Percentiles rank a stretch among this genome's conserved stretches.
phyloP scores from a whole-genome alignment of 2,329 filamentous ascomycete species.

The Macrophomina pseudophaseolina region DNA sequence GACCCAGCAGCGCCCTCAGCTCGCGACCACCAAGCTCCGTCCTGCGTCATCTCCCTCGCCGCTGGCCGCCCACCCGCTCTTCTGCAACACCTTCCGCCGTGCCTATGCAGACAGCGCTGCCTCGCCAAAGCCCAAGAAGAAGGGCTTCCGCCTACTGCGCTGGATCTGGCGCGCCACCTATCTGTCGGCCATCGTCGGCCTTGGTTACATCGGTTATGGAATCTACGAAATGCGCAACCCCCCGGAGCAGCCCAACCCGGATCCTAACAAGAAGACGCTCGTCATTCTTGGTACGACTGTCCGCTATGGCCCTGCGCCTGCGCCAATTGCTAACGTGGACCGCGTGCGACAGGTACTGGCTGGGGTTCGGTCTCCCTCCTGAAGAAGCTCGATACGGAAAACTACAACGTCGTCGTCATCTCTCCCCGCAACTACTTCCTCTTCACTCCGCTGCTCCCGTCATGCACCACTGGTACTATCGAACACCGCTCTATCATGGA shows the following conservation, averaged over 20 bases:
- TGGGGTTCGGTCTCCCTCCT: slow-evolving; percentile 96
- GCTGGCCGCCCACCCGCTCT: background rate
- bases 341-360: slow-evolving; percentile 72
- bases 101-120: slow-evolving; percentile 38
- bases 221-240: slow-evolving; percentile 86
- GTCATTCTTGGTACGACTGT: slow-evolving; percentile 79
- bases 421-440: slow-evolving; percentile 99
- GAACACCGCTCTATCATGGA: slow-evolving; percentile 99
- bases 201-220: slow-evolving; percentile 76
- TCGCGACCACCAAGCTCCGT: slow-evolving; percentile 36
- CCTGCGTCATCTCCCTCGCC: slow-evolving; percentile 34
- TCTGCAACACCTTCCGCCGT: slow-evolving; percentile 42
- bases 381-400: slow-evolving; percentile 98
- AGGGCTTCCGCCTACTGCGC: slow-evolving; percentile 70
- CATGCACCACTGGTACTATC: slow-evolving; percentile 95
- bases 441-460: slow-evolving; percentile 95
- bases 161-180: slow-evolving; percentile 87
- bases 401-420: slow-evolving; percentile 98
- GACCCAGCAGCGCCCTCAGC: slow-evolving; percentile 36
- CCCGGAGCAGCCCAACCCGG: slow-evolving; percentile 75
- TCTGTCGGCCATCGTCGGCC: slow-evolving; percentile 70
- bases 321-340: slow-evolving; percentile 32
- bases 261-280: slow-evolving; percentile 93
- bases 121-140: slow-evolving; percentile 49
- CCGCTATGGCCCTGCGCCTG: slow-evolving; percentile 30